phyloP scores from a whole-genome alignment of 352 stramenopile genomes.

The Elongisporangium anandrum region DNA sequence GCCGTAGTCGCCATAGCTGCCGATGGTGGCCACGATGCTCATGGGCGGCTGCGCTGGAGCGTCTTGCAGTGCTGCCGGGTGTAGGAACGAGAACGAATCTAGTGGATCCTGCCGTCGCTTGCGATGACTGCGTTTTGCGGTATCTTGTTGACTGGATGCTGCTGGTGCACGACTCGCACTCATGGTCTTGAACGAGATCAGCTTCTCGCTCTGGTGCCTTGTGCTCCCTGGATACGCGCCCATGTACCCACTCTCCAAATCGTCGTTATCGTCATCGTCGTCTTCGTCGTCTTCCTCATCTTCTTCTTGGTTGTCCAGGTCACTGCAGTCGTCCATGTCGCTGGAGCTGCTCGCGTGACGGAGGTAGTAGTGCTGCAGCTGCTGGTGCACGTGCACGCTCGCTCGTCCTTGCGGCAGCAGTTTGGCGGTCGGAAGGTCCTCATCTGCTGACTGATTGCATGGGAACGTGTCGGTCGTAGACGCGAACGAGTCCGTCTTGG shows the following conservation, averaged over 20 bases:
- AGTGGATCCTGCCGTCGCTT: slow-evolving; percentile 5
- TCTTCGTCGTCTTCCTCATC: slow-evolving; percentile 10
- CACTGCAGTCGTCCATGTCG: slow-evolving; percentile 4
- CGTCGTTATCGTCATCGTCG: slow-evolving; percentile 8
- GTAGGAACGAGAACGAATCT: slow-evolving; percentile 37
- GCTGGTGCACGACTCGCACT: slow-evolving; percentile 9
- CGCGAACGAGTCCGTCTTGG: slow-evolving; percentile 23
- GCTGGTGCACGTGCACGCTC: not conserved
- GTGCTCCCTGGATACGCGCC: slow-evolving; percentile 7
- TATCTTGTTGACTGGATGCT: slow-evolving; percentile 11
- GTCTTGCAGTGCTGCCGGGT: slow-evolving; percentile 29
- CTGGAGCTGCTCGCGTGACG: not conserved
- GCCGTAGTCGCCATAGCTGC: slow-evolving; percentile 33
- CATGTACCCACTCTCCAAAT: slow-evolving; percentile 22
- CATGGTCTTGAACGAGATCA: slow-evolving; percentile 62
- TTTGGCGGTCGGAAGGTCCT: slow-evolving; percentile 15
- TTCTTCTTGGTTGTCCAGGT: slow-evolving; percentile 4
- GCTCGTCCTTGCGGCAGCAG: slow-evolving; percentile 5
- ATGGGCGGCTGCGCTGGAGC: slow-evolving; percentile 12
- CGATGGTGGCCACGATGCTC: slow-evolving; percentile 30
- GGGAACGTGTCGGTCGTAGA: slow-evolving; percentile 24
- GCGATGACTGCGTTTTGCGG: no score
- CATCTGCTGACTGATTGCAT: slow-evolving; percentile 13
- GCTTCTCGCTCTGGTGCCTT: slow-evolving; percentile 30
- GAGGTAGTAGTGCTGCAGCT: not conserved